phyloP scores from a whole-genome alignment of 805 yeast genomes.

The Barnettozyma vustinii region DNA sequence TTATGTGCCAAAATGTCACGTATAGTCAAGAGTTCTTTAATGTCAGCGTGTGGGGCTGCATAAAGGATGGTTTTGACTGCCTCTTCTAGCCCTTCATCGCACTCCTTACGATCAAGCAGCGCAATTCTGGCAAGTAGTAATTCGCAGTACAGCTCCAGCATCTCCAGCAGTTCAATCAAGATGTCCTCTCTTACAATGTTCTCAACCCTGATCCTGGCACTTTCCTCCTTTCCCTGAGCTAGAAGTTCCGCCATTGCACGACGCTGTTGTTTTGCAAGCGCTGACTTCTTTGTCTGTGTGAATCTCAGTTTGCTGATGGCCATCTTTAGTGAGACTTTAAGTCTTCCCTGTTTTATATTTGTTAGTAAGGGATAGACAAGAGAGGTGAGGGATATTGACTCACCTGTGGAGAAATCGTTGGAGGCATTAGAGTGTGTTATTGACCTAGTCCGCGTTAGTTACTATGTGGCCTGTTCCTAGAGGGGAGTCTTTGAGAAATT shows the following conservation, averaged over 20 bases:
- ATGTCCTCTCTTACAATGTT: conserved; percentile 80
- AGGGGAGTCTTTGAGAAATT: too few relatives aligned
- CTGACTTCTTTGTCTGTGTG: conserved; percentile 64
- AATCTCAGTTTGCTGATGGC: conserved; percentile 64
- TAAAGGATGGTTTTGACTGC: conserved; percentile 67
- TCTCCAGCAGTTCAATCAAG: conserved; percentile 71
- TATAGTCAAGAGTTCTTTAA: conserved; percentile 60
- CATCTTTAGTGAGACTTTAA: conserved; percentile 43
- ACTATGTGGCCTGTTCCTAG: too few relatives aligned
- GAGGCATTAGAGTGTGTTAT: conserved; percentile 19
- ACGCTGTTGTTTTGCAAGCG: conserved; percentile 70
- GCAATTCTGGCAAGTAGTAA: conserved; percentile 69
- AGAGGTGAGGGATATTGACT: conserved; percentile 2
- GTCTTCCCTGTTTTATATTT: conserved; percentile 19
- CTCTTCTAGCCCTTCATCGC: conserved; percentile 39
- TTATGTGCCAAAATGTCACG: conserved; percentile 57
- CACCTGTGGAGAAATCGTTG: conserved; percentile 26
- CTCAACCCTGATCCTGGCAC: conserved; percentile 80
- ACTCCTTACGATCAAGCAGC: conserved; percentile 38
- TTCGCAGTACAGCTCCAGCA: conserved; percentile 78
- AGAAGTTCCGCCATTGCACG: conserved; percentile 64
- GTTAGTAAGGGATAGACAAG: not conserved
- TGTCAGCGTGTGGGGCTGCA: conserved; percentile 67
- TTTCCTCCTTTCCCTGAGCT: conserved; percentile 65
- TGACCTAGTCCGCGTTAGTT: not conserved